phyloP scores from a whole-genome alignment of 164 flowering plant genomes.

The Hamamelis virginiana region DNA sequence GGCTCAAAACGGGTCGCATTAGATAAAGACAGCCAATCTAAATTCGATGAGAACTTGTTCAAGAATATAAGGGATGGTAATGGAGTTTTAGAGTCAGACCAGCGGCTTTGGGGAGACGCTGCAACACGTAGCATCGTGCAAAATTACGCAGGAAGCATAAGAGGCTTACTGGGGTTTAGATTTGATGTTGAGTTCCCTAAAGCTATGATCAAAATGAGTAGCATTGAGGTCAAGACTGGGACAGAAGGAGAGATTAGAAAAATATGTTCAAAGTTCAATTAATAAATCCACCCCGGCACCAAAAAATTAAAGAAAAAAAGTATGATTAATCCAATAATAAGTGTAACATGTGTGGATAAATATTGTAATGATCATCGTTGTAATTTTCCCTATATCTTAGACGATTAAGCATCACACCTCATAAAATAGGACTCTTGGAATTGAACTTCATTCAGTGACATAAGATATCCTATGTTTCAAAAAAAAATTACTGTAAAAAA shows the following conservation, averaged over 20 bases:
- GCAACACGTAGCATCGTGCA: constrained; percentile 41
- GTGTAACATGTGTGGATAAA: too few relatives aligned
- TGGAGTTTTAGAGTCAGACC: constrained; percentile 74
- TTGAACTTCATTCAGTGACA: too few relatives aligned
- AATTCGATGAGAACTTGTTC: constrained; percentile 62
- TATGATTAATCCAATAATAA: too few relatives aligned
- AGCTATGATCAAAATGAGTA: constrained; percentile 75
- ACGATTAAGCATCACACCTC: too few relatives aligned
- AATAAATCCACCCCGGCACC: neutral
- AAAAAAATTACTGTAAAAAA: too few relatives aligned
- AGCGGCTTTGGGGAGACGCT: constrained; percentile 62
- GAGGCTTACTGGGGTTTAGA: constrained; percentile 62
- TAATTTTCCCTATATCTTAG: too few relatives aligned
- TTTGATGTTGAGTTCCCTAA: constrained; percentile 50
- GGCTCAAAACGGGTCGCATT: constrained; percentile 51
- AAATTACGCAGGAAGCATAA: constrained; percentile 51
- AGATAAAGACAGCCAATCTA: constrained; percentile 50
- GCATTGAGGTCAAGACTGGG: constrained; percentile 68
- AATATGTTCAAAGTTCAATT: constrained; percentile 58
- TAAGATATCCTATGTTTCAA: too few relatives aligned
- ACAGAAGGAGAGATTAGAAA: constrained; percentile 66
- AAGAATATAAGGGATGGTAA: constrained; percentile 59
- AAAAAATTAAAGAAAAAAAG: neutral
- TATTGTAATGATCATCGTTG: too few relatives aligned
- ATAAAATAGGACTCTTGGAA: too few relatives aligned